Evolutionary conservation across 352 stramenopile species (phyloP).

Genomic region (Phytophthora aleatoria): DNA sequence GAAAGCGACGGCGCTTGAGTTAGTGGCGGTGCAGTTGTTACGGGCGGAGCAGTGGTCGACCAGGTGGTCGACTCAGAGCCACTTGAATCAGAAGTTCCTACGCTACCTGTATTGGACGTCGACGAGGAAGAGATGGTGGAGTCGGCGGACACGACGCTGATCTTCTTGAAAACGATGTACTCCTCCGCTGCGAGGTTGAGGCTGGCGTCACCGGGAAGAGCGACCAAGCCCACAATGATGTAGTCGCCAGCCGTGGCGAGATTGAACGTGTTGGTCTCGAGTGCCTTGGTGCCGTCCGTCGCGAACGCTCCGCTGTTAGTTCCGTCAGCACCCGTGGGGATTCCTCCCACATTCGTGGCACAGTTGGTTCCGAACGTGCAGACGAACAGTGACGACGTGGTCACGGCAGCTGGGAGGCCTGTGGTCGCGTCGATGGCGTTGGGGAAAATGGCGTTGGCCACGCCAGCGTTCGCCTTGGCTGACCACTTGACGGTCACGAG

Average conservation of each 20-base stretch:
- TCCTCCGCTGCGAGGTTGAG: conserved; percentile 59
- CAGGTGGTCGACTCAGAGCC: conserved; percentile 7
- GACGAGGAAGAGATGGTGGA: conserved; percentile 39
- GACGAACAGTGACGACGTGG: conserved; percentile 51
- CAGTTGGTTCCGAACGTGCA: conserved; percentile 76
- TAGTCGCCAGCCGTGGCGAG: conserved; percentile 60
- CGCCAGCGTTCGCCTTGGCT: conserved; percentile 33
- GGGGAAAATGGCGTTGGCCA: conserved; percentile 66
- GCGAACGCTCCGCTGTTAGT: conserved; percentile 48
- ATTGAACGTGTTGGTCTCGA: conserved; percentile 56
- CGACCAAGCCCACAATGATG: conserved; percentile 67
- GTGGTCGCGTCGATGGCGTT: conserved; percentile 57
- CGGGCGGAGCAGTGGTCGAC: conserved; percentile 25
- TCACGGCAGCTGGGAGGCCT: conserved; percentile 40
- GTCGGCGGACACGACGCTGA: conserved; percentile 59
- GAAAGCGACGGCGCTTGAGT: conserved; percentile 28
- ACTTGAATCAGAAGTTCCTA: conserved; percentile 18
- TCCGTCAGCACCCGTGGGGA: conserved; percentile 37
- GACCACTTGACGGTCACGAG: conserved; percentile 60
- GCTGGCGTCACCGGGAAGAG: conserved; percentile 55
- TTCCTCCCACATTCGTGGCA: conserved; percentile 47
- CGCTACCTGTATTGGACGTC: conserved; percentile 33
- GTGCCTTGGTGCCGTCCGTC: conserved; percentile 44
- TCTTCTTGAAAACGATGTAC: conserved; percentile 72
- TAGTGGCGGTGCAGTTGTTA: conserved; percentile 32